phyloP scores from a whole-genome alignment of 1,284 basidiomycete species.

The Ganoderma meredithae region DNA sequence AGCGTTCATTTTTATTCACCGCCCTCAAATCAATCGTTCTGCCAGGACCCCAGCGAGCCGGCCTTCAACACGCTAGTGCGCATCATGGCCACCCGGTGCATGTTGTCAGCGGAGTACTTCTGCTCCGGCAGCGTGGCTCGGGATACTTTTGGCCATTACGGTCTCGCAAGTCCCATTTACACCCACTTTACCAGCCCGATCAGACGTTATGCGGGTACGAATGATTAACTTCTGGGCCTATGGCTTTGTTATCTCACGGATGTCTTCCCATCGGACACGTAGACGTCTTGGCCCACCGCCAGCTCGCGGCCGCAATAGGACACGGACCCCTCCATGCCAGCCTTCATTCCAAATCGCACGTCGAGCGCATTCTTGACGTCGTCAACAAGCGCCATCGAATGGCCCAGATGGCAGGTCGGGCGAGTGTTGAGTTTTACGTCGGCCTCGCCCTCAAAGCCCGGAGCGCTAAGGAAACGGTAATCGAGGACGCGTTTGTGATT shows the following conservation, averaged over 20 bases:
- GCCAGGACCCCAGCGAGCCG: conserved; percentile 79
- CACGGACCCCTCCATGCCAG: conserved; percentile 86
- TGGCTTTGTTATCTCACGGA: conserved; percentile 30
- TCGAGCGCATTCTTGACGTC: conserved; percentile 87
- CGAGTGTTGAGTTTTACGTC: conserved; percentile 97
- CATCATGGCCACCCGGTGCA: conserved; percentile 99
- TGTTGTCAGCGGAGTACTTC: conserved; percentile 99
- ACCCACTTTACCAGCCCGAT: conserved; percentile 99
- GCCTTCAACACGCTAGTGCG: conserved; percentile 98
- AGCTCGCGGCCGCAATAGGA: conserved; percentile 90
- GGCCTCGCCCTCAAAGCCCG: conserved; percentile 88
- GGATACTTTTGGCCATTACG: conserved; percentile 97
- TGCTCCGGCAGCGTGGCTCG: conserved; percentile 93
- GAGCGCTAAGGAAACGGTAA: conserved; percentile 59
- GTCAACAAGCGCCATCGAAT: conserved; percentile 95
- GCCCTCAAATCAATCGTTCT: neutral
- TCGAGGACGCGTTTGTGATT: conserved; percentile 95
- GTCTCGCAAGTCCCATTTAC: conserved; percentile 95
- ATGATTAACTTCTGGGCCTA: conserved; percentile 38
- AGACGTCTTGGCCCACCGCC: conserved; percentile 95
- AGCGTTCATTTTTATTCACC: conserved; percentile 4
- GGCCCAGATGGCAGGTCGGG: conserved; percentile 96
- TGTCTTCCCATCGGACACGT: conserved; percentile 16
- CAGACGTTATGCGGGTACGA: conserved; percentile 87
- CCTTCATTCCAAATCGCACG: conserved; percentile 88